Evolutionary conservation across 208 protist genomes (phyloP).

Genomic region (Borovskyia barvae): DNA sequence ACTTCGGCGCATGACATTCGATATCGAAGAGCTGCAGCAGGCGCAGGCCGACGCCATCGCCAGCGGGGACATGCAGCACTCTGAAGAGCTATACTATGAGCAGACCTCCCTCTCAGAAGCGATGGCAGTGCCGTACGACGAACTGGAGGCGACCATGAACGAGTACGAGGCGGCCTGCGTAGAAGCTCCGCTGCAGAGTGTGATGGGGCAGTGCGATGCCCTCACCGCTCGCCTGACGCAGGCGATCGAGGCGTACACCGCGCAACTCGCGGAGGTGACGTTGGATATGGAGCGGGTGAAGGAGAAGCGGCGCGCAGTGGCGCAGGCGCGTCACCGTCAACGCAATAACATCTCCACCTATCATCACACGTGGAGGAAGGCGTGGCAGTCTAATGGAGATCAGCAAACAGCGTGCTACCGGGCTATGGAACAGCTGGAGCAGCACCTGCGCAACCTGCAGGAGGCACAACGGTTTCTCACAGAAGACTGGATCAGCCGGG

Average conservation of each 20-base stretch:
- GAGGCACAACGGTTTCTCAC: conserved; percentile 49
- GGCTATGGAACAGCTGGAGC: conserved; percentile 76
- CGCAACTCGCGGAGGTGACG: conserved; percentile 10
- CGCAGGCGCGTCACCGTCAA: conserved; percentile 30
- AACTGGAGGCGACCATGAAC: conserved; percentile 49
- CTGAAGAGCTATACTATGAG: conserved; percentile 80
- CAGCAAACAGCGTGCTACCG: conserved; percentile 60
- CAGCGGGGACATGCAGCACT: conserved; percentile 79
- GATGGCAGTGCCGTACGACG: conserved; percentile 54
- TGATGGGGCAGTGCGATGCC: conserved; percentile 28
- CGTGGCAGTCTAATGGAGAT: conserved; percentile 56
- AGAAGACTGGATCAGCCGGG: conserved; percentile 45
- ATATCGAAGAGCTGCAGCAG: conserved; percentile 69
- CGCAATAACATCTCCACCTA: conserved; percentile 33
- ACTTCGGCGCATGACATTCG: conserved; percentile 68
- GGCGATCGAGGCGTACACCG: conserved; percentile 8
- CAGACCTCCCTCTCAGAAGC: conserved; percentile 65
- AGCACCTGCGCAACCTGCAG: conserved; percentile 43
- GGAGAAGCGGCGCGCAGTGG: conserved; percentile 27
- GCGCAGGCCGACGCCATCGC: conserved; percentile 72
- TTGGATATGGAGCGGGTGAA: conserved; percentile 42
- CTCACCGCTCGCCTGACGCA: conserved; percentile 16
- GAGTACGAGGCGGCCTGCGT: conserved; percentile 29
- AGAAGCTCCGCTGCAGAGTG: conserved; percentile 19
- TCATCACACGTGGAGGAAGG: conserved; percentile 38